phyloP scores from a whole-genome alignment of 2,329 filamentous ascomycete genomes.

The Colletotrichum sojae region DNA sequence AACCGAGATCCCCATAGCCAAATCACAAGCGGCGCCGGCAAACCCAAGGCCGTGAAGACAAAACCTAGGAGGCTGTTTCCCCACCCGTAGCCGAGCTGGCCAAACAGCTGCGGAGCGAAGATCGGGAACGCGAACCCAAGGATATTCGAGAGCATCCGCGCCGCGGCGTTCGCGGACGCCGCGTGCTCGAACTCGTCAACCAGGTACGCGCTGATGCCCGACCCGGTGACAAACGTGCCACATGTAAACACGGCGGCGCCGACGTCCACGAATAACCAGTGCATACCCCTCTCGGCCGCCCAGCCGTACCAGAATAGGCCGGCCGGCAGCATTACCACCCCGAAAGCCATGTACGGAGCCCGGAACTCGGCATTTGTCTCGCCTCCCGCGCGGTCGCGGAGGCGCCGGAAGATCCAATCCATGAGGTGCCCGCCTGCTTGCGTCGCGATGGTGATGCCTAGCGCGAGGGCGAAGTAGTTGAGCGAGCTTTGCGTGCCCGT shows the following conservation, averaged over 20 bases:
- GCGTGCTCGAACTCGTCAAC: slow-evolving; percentile 62
- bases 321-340: slow-evolving; percentile 65
- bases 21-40: neutral
- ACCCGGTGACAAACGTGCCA: slow-evolving; percentile 67
- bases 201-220: slow-evolving; percentile 68
- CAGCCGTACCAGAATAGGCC: slow-evolving; percentile 73
- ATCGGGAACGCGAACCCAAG: slow-evolving; percentile 70
- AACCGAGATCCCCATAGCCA: slow-evolving; percentile 19
- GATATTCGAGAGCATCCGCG: slow-evolving; percentile 66
- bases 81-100: slow-evolving; percentile 60
- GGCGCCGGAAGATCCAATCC: slow-evolving; percentile 53
- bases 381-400: slow-evolving; percentile 5
- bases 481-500: slow-evolving; percentile 60
- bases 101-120: slow-evolving; percentile 61
- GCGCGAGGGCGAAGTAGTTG: slow-evolving; percentile 65
- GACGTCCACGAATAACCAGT: slow-evolving; percentile 72
- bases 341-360: slow-evolving; percentile 67
- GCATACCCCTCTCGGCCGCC: slow-evolving; percentile 63
- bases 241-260: slow-evolving; percentile 67
- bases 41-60: slow-evolving; percentile 45
- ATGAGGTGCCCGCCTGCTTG: slow-evolving; percentile 54
- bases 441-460: slow-evolving; percentile 56
- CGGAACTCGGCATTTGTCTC: slow-evolving; percentile 60
- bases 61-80: slow-evolving; percentile 57
- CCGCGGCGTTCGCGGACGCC: slow-evolving; percentile 62